These are phyloP conservation scores for Neckera pumila DNA, from an alignment of 225 moss, liverwort and hornwort genomes.

Conservation along the genomic window DNA sequence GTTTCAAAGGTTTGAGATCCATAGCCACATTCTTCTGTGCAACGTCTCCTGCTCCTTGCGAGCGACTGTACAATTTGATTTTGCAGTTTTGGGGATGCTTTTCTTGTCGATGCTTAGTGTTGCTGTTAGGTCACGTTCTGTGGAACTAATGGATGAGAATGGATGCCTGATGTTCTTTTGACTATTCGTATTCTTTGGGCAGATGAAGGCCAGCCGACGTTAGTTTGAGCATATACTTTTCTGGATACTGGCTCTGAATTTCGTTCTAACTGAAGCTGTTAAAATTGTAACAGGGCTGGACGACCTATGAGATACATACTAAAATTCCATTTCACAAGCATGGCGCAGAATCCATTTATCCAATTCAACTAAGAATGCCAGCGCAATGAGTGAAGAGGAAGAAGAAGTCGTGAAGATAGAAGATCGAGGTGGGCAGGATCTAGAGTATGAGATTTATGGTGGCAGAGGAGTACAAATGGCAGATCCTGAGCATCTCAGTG, in stretches of 20 bases:
- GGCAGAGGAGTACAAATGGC: constrained; percentile 23
- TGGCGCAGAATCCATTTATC: constrained; percentile 26
- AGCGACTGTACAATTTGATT: neutral
- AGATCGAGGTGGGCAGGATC: constrained; percentile 34
- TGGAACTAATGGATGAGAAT: neutral
- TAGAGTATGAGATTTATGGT: constrained; percentile 59
- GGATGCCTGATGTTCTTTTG: neutral
- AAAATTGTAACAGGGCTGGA: constrained; percentile 1
- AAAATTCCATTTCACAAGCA: constrained; percentile 3
- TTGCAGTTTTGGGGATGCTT: neutral
- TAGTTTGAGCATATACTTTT: neutral
- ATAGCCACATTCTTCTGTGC: neutral
- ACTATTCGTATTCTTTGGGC: neutral
- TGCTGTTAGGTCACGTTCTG: neutral
- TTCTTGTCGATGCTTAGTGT: neutral
- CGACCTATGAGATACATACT: neutral
- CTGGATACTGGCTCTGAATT: neutral
- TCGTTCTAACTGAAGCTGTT: neutral
- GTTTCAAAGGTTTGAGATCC: neutral
- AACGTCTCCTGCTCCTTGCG: neutral
- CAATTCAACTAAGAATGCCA: constrained; percentile 27
- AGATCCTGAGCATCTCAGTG: constrained; percentile 36
- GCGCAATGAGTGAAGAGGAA: constrained; percentile 65
- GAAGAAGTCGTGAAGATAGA: constrained; percentile 55
- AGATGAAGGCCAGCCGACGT: neutral